Evolutionary conservation across 805 yeast genomes (phyloP), one percentile per base, ranked within the genome.

Genomic region (Lipomyces japonicus): DNA sequence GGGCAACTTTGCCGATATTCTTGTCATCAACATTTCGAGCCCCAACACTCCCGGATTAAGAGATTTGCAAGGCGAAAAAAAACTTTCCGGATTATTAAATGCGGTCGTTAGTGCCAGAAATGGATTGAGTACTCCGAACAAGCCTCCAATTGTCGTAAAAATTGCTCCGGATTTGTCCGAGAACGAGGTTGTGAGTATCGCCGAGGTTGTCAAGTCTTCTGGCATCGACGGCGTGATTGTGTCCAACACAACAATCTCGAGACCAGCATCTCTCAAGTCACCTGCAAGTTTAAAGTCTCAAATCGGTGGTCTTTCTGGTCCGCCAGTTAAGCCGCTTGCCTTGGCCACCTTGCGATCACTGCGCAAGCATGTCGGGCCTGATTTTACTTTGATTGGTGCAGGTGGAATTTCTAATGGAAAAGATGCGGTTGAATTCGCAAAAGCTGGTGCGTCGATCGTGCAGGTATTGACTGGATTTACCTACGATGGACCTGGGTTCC

Each of bases 21-120:
- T 91, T 54, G 91, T 91, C 18, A 79, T 91, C 57, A 91, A 91
- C 63, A 96, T 91, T 12, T 88, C 96, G 1, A 85, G 95, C 42
- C 97, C 97, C 46, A 91, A 91, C 65, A 91, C 97, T 1, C 97
- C 97, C 3, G 97, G 97, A 1, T 75, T 91, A 59, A 79, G 97
- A 63, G 86, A 81, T 60, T 75, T 91, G 59, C 97, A 91, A 71
- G 78, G 72, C 49, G 95, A 86, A 60, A 74, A 74, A 48, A 86
- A 84, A 65, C 75, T 91, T 52, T 79, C 87, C 5, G 74, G 74
- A 31, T 71, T 91, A 61, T 74, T 91, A 60, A 35, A 35, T 12
- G 58, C 58, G 7, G 89, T 91, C 30, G 81, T 89, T 10, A 66
- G 69, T 1, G 89, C 85, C 65, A 79, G 97, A 65, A 75, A 86